Conservation (phyloP, 106 monocot species). For the Narthecium ossifragum region DNA sequence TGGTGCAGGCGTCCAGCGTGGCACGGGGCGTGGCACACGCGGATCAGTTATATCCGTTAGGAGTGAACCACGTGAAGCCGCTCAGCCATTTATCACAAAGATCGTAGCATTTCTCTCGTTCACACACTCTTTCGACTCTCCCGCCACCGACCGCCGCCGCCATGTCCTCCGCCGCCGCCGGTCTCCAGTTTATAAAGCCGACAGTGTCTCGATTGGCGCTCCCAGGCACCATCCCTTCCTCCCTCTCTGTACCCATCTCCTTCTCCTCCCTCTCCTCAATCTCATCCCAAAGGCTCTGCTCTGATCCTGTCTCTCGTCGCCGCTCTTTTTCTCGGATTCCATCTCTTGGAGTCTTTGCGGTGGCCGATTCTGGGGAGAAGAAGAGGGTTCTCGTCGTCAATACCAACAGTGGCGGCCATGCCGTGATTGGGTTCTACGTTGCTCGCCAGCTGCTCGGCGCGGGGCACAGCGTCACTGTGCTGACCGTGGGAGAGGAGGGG, state of each 20-base stretch:
- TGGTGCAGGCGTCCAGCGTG: too few relatives aligned
- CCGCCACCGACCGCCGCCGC: not conserved
- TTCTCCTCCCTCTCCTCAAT: not conserved
- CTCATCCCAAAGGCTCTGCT: not conserved
- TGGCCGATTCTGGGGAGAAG: constrained; percentile 16
- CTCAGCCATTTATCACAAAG: too few relatives aligned
- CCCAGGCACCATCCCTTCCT: too few relatives aligned
- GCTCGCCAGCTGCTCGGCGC: constrained; percentile 57
- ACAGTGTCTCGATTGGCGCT: too few relatives aligned
- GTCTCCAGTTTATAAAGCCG: not conserved
- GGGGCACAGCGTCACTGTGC: constrained; percentile 78
- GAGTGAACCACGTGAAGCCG: too few relatives aligned
- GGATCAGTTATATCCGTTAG: too few relatives aligned
- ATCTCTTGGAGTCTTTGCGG: not conserved
- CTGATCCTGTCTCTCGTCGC: not conserved
- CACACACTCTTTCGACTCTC: constrained; percentile 4
- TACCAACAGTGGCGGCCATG: constrained; percentile 92
- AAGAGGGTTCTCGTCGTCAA: constrained; percentile 84
- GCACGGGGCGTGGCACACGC: too few relatives aligned
- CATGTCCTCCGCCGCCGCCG: not conserved
- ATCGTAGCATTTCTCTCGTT: too few relatives aligned
- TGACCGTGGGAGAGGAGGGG: constrained; percentile 85
- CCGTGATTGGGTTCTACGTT: constrained; percentile 94
- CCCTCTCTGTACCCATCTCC: not conserved
- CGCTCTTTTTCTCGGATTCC: not conserved